Evolutionary conservation across 106 monocot species (phyloP).

Genomic region (Dioscorea alata): DNA sequence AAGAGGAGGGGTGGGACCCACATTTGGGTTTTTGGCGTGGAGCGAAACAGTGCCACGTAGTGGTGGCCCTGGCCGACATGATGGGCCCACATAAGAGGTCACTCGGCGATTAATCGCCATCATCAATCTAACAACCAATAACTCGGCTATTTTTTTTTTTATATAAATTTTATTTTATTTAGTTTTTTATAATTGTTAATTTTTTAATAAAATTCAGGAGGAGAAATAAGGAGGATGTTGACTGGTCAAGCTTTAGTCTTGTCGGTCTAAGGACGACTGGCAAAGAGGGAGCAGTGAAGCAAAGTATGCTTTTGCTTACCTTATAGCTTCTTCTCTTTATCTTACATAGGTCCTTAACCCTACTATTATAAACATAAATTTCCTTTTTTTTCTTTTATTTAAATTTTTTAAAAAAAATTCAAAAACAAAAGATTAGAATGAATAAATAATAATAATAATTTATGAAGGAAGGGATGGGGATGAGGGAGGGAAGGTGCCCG

Average conservation of each 20-base stretch:
- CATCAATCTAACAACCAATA: not conserved
- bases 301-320: not conserved
- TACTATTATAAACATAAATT: too few relatives aligned
- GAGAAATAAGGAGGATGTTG: not conserved
- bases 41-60: conserved; percentile 8
- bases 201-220: not conserved
- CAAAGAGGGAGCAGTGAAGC: not conserved
- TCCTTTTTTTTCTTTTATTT: too few relatives aligned
- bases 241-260: conserved; percentile 14
- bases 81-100: not conserved
- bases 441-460: too few relatives aligned
- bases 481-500: too few relatives aligned
- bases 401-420: too few relatives aligned
- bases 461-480: too few relatives aligned
- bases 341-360: too few relatives aligned
- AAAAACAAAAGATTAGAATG: too few relatives aligned
- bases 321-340: not conserved
- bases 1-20: not conserved
- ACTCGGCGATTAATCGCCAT: conserved; percentile 1
- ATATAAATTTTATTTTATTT: not conserved
- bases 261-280: not conserved
- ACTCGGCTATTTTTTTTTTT: not conserved
- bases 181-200: not conserved
- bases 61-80: too few relatives aligned
- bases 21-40: not conserved